These are phyloP conservation scores for Aureobasidium subglaciale DNA, from an alignment of 2,329 filamentous ascomycete genomes.

Conservation along the genomic window DNA sequence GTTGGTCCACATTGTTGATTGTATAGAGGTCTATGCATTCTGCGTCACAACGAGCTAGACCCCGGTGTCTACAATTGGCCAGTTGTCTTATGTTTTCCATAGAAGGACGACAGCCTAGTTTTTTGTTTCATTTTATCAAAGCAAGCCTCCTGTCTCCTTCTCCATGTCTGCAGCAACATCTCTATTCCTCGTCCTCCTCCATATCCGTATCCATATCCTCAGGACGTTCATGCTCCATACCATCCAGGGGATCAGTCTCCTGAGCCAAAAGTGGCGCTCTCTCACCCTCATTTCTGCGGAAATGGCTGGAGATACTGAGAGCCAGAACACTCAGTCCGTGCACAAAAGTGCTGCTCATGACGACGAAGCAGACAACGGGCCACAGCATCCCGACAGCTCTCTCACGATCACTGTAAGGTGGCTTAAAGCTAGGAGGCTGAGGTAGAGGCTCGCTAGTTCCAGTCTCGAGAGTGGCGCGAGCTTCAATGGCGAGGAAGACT, in stretches of 20 bases:
- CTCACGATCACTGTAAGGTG: conserved; percentile 27
- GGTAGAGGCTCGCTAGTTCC: conserved; percentile 39
- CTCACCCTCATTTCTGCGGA: conserved; percentile 38
- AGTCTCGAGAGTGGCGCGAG: conserved; percentile 46
- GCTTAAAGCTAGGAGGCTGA: conserved; percentile 34
- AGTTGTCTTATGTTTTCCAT: no score
- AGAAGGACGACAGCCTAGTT: no score
- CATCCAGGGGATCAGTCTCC: conserved; percentile 44
- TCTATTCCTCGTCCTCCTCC: conserved; percentile 1
- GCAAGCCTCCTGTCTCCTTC: no score
- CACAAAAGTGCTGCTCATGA: conserved; percentile 47
- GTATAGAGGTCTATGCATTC: no score
- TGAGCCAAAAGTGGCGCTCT: conserved; percentile 43
- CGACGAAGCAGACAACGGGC: conserved; percentile 50
- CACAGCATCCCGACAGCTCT: conserved; percentile 42
- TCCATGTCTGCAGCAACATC: background rate
- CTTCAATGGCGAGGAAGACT: conserved; percentile 51
- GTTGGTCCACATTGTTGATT: no score
- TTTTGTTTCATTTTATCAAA: no score
- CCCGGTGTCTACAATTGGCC: no score
- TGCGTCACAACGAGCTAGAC: no score
- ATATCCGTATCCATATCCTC: background rate
- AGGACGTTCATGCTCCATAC: conserved; percentile 41
- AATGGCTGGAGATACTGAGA: conserved; percentile 45
- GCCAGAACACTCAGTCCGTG: conserved; percentile 48